Base-by-base conservation (phyloP, 495 filamentous ascomycete genomes). In the Tirmania nivea region DNA sequence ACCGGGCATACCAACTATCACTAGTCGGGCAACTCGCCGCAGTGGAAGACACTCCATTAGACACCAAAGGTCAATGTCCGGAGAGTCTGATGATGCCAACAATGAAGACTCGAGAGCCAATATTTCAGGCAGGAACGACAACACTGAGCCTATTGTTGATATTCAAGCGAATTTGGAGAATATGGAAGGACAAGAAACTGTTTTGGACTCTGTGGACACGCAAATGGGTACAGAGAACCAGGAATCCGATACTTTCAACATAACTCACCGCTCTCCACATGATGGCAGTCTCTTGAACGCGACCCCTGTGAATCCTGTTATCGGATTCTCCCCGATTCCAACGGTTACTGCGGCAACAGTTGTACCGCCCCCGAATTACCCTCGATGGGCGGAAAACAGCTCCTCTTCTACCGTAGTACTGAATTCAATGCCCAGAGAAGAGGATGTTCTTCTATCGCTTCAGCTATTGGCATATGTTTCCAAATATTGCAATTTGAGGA, bases 381-480 rank as follows among this genome's bases (percentile, higher is more conserved):
- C 86, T 21, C 77, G 84, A 36, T 85, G 87, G 65, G 72, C 84
- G 35, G 73, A 82, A 34, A 84, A 94, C 55, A 65, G 65, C n/a
- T 61, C 67, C 10, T 76, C 78, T 48, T 75, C 76, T 14, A 69
- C 81, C 20, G 73, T 75, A 54, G 78, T 88, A 54, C 63, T 92
- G 36, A 83, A 85, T 31, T 80, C 85, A 20, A 92, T 94, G 80
- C 90, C 90, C 17, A 78, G 90, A 37, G 90, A 96, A 58, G 90
- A 97, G 63, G 90, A 97, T 62, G 90, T 97, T 14, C 69, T 97
- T 57, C 93, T 95, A 87, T 94, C 90, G 0, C 74, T 97, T n/a
- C 90, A 97, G 68, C 77, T 97, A 8, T 75, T 97, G 31, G 90
- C 90, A 3, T 97, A 97, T 63, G 87, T 97, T 54, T 94, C 88